Conservation (phyloP, 2,329 filamentous ascomycete genomes). For the Aspergillus sclerotialis region DNA sequence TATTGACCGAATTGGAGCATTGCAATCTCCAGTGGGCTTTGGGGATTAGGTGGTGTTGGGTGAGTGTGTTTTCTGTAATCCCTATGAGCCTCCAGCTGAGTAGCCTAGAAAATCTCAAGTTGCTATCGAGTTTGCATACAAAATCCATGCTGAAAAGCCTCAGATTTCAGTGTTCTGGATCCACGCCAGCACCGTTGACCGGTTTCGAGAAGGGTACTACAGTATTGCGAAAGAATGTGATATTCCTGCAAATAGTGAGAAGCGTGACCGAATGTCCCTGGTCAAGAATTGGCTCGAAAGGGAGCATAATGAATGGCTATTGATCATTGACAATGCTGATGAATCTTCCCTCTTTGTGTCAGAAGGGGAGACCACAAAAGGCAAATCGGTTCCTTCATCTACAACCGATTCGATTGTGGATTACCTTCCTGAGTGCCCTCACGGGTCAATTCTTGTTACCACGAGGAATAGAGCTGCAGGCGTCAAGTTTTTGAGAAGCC, state of each 20-base stretch:
- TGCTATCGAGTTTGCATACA: slow-evolving; percentile 8
- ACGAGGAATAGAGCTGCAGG: slow-evolving; percentile 9
- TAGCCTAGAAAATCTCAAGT: slow-evolving; percentile 8
- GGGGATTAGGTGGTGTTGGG: slow-evolving; percentile 9
- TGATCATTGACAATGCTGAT: slow-evolving; percentile 15
- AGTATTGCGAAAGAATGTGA: slow-evolving; percentile 4
- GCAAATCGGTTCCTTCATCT: not conserved
- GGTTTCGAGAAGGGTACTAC: slow-evolving; percentile 7
- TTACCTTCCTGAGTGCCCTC: slow-evolving; percentile 3
- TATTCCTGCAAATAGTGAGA: slow-evolving; percentile 1
- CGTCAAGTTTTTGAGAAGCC: slow-evolving; percentile 6
- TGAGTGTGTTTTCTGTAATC: not conserved
- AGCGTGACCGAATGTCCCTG: slow-evolving; percentile 2
- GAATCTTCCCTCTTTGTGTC: slow-evolving; percentile 8
- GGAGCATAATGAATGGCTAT: slow-evolving; percentile 6
- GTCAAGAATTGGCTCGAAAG: slow-evolving; percentile 9
- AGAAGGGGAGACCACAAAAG: not conserved
- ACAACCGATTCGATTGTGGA: slow-evolving; percentile 3
- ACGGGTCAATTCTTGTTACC: slow-evolving; percentile 6
- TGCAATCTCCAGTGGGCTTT: slow-evolving; percentile 5
- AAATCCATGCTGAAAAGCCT: slow-evolving; percentile 1
- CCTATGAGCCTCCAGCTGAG: not conserved
- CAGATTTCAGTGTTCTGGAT: slow-evolving; percentile 8
- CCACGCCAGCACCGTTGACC: slow-evolving; percentile 6
- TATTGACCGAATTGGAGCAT: slow-evolving; percentile 3